Evolutionary conservation across 257 asterid genomes (phyloP).

Genomic region (Primulina huaijiensis): DNA sequence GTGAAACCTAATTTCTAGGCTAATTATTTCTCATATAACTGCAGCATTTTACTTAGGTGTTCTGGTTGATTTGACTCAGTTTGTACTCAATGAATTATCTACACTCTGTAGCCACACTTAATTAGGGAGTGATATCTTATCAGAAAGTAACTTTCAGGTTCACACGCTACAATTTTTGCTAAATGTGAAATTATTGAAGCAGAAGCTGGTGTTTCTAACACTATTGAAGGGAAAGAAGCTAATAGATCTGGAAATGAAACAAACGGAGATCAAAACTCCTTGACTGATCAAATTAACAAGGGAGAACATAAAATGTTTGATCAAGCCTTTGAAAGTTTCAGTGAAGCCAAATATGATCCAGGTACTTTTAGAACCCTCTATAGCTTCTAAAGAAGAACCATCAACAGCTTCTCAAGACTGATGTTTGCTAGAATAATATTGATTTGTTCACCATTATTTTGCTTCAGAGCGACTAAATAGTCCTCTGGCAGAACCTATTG

Average conservation of each 20-base stretch:
- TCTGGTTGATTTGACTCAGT: background rate
- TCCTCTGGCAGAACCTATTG: conserved; percentile 10
- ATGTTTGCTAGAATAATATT: background rate
- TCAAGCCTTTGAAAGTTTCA: conserved; percentile 22
- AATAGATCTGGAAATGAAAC: background rate
- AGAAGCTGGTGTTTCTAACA: conserved; percentile 22
- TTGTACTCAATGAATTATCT: background rate
- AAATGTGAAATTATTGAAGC: background rate
- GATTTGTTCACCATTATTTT: conserved; percentile 15
- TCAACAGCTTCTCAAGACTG: background rate
- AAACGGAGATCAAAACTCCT: conserved; percentile 8
- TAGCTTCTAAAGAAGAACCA: background rate
- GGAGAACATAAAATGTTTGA: conserved; percentile 9
- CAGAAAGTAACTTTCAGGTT: conserved; percentile 17
- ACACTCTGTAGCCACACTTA: background rate
- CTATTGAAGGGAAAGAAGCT: conserved; percentile 16
- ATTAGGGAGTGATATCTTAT: background rate
- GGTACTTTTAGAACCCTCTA: conserved; percentile 16
- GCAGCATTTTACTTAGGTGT: background rate
- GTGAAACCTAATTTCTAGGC: conserved; percentile 3
- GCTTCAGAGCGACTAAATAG: conserved; percentile 24
- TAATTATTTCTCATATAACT: background rate
- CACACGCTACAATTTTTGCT: background rate
- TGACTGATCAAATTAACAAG: background rate
- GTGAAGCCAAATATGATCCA: conserved; percentile 11